These are phyloP conservation scores for Trichomonascaceae sp. DNA, from an alignment of 1,139 yeast species.

Conservation along the genomic window DNA sequence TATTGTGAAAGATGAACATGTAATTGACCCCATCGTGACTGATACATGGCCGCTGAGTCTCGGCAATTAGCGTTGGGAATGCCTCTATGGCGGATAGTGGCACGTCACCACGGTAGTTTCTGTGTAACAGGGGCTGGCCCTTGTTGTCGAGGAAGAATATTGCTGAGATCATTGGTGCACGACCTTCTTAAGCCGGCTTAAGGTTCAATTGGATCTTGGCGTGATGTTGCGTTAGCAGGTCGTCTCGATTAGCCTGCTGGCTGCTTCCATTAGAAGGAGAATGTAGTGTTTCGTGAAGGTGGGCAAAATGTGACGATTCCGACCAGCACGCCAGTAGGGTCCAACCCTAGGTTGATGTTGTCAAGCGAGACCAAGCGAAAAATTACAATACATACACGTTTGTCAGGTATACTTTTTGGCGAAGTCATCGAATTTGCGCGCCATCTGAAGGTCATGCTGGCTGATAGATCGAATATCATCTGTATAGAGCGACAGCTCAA, in stretches of 20 bases:
- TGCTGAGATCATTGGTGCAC: too few relatives aligned
- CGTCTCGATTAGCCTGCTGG: too few relatives aligned
- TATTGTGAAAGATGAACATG: conserved; percentile 70
- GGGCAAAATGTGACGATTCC: too few relatives aligned
- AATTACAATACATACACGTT: background rate
- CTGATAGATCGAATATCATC: conserved; percentile 54
- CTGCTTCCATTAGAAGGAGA: too few relatives aligned
- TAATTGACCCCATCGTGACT: conserved; percentile 73
- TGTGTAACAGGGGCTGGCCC: conserved; percentile 76
- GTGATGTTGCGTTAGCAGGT: too few relatives aligned
- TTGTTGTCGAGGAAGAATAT: conserved; percentile 80
- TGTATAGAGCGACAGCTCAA: conserved; percentile 46
- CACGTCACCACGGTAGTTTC: conserved; percentile 89
- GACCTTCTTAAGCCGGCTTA: too few relatives aligned
- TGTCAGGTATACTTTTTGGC: conserved; percentile 1
- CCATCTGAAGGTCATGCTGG: conserved; percentile 46
- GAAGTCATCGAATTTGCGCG: conserved; percentile 34
- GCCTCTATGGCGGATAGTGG: conserved; percentile 69
- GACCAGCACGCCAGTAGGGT: too few relatives aligned
- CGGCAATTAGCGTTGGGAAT: conserved; percentile 43
- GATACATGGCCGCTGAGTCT: conserved; percentile 53
- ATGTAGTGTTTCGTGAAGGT: too few relatives aligned
- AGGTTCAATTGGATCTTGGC: too few relatives aligned
- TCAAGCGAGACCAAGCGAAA: too few relatives aligned
- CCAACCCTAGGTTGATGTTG: too few relatives aligned